Percentiles rank a stretch among this genome's conserved stretches.
Conservation (phyloP, 2,329 filamentous ascomycete species). For the Ceratocystis alfenasii region DNA sequence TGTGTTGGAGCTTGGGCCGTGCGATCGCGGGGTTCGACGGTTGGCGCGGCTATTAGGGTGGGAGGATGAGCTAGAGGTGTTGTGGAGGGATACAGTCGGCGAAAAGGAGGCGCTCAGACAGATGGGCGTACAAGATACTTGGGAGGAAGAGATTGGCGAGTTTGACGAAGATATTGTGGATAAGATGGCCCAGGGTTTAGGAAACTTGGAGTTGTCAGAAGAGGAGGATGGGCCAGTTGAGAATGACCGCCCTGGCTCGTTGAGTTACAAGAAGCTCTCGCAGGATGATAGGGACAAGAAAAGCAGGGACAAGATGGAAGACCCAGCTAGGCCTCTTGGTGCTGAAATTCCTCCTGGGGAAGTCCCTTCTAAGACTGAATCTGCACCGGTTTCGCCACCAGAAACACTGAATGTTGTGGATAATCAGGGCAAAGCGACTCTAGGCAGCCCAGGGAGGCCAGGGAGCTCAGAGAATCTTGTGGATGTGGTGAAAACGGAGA, state of each 20-base stretch:
- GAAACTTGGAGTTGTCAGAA: constrained; percentile 28
- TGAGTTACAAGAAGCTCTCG: constrained; percentile 13
- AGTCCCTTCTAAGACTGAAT: not conserved
- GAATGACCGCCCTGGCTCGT: not conserved
- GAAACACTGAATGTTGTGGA: not conserved
- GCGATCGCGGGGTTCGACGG: constrained; percentile 67
- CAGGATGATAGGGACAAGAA: not conserved
- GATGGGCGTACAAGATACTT: constrained; percentile 28
- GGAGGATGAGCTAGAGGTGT: constrained; percentile 64
- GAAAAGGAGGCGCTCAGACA: constrained; percentile 44
- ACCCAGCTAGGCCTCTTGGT: not conserved
- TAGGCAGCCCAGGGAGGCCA: too few species aligned
- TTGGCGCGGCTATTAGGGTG: constrained; percentile 75
- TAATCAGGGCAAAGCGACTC: too few species aligned
- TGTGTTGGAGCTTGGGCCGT: constrained; percentile 70
- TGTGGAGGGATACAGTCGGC: constrained; percentile 61
- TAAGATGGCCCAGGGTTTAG: constrained; percentile 31
- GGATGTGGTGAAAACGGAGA: not conserved
- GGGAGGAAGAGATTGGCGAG: constrained; percentile 28
- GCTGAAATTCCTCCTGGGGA: not conserved
- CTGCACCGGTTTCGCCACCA: not conserved
- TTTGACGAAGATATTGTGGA: constrained; percentile 36
- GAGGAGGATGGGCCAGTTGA: constrained; percentile 15
- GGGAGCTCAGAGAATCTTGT: not conserved
- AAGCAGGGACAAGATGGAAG: not conserved